A percentile compares a stretch with the other conserved stretches of the same genome.
Conservation (phyloP, 805 yeast species). For the Maudiozyma bulderi region DNA sequence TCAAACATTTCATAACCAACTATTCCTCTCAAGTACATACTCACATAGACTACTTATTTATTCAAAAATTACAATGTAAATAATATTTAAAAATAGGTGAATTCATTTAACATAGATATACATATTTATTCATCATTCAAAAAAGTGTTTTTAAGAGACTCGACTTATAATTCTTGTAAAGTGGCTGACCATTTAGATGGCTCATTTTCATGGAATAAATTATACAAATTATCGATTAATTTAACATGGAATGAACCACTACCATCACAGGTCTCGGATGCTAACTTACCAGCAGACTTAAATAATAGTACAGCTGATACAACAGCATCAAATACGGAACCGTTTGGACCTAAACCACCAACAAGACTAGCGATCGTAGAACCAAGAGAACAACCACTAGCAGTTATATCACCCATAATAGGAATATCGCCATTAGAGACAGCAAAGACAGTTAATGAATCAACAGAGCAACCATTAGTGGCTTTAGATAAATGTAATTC, state of each 20-base stretch:
- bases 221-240: conserved; percentile 24
- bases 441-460: conserved; percentile 23
- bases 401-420: conserved; percentile 62
- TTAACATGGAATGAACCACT: conserved; percentile 26
- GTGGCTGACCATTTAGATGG: conserved; percentile 22
- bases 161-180: not conserved
- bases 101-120: not conserved
- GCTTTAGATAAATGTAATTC: conserved; percentile 11
- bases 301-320: conserved; percentile 47
- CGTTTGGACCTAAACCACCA: conserved; percentile 34
- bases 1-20: not conserved
- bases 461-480: conserved; percentile 9
- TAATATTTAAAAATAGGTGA: not conserved
- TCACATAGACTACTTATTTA: not conserved
- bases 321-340: conserved; percentile 36
- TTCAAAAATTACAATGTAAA: not conserved
- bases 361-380: conserved; percentile 53
- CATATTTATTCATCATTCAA: too few species aligned
- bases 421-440: conserved; percentile 47
- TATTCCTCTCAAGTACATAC: not conserved
- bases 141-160: too few species aligned
- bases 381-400: conserved; percentile 78
- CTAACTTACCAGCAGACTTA: conserved; percentile 52
- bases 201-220: conserved; percentile 14
- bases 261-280: conserved; percentile 35